These are phyloP conservation scores for Tothia fuscella DNA, from an alignment of 2,329 filamentous ascomycete species.

Conservation along the genomic window DNA sequence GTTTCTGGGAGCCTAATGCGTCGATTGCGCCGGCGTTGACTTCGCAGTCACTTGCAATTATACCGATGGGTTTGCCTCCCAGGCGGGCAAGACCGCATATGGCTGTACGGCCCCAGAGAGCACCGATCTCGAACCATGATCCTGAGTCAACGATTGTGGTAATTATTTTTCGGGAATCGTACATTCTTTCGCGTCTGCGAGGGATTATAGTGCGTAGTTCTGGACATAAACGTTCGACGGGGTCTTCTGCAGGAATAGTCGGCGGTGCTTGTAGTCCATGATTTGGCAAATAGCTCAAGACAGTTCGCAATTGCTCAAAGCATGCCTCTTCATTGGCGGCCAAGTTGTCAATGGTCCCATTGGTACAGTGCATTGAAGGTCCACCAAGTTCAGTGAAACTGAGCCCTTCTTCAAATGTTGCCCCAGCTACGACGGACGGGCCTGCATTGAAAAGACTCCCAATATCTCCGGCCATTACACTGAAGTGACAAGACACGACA, in stretches of 20 bases:
- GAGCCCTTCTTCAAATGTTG: slow-evolving; percentile 53
- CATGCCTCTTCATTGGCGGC: slow-evolving; percentile 48
- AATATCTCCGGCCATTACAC: slow-evolving; percentile 52
- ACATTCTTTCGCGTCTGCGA: slow-evolving; percentile 46
- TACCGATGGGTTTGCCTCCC: slow-evolving; percentile 44
- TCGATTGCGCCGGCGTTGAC: slow-evolving; percentile 50
- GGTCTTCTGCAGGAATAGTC: slow-evolving; percentile 33
- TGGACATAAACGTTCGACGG: slow-evolving; percentile 36
- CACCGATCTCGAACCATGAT: slow-evolving; percentile 53
- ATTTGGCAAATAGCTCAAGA: slow-evolving; percentile 47
- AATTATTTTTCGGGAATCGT: slow-evolving; percentile 47
- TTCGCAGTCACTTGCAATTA: slow-evolving; percentile 50
- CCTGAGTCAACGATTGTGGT: slow-evolving; percentile 41
- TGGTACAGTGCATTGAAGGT: slow-evolving; percentile 49
- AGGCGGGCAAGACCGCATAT: slow-evolving; percentile 50
- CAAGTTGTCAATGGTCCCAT: slow-evolving; percentile 55
- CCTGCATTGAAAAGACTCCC: slow-evolving; percentile 53
- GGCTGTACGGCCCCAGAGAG: slow-evolving; percentile 49
- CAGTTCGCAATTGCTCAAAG: slow-evolving; percentile 47
- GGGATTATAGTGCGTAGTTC: slow-evolving; percentile 45
- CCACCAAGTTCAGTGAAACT: slow-evolving; percentile 48
- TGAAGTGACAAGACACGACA: slow-evolving; percentile 51
- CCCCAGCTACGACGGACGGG: slow-evolving; percentile 48
- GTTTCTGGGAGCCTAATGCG: slow-evolving; percentile 48
- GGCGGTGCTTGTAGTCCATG: slow-evolving; percentile 45